Percentiles rank a stretch among this genome's conserved stretches.
These are phyloP conservation scores for Lonicera japonica DNA, from an alignment of 129 eudicot genomes.

Conservation along the genomic window DNA sequence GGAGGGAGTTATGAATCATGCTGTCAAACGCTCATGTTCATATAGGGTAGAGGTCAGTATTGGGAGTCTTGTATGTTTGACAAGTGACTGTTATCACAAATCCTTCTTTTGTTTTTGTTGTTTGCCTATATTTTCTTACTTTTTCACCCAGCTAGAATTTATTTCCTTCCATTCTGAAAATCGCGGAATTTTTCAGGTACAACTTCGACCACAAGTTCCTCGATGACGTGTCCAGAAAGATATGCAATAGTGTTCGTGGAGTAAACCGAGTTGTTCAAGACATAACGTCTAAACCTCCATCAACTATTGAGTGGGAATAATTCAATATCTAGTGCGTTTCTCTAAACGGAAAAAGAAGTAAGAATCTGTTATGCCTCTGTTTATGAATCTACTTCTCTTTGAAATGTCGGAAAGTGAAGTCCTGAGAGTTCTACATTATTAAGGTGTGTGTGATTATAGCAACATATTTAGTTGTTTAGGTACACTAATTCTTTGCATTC, in stretches of 20 bases:
- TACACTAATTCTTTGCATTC: neutral
- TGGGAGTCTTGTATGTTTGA: no score
- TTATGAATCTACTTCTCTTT: neutral
- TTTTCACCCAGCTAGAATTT: no score
- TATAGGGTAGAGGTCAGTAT: no score
- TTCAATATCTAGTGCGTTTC: neutral
- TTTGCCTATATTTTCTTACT: no score
- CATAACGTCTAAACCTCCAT: conserved; percentile 93
- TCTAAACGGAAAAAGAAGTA: neutral
- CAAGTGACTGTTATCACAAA: no score
- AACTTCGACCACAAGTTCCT: conserved; percentile 74
- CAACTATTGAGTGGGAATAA: conserved; percentile 91
- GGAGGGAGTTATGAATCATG: no score
- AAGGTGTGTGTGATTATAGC: neutral
- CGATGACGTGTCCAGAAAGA: conserved; percentile 59
- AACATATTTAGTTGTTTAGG: neutral
- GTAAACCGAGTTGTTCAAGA: conserved; percentile 83
- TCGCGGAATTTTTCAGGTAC: conserved; percentile 44
- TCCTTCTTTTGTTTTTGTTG: no score
- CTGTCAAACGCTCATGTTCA: no score
- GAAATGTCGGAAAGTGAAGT: neutral
- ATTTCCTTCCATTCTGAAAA: no score
- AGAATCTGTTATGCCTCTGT: neutral
- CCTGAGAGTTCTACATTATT: neutral
- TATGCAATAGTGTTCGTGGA: conserved; percentile 80